phyloP scores from a whole-genome alignment of 371 early-diverging fungal species.

The Syncephalastrum racemosum region DNA sequence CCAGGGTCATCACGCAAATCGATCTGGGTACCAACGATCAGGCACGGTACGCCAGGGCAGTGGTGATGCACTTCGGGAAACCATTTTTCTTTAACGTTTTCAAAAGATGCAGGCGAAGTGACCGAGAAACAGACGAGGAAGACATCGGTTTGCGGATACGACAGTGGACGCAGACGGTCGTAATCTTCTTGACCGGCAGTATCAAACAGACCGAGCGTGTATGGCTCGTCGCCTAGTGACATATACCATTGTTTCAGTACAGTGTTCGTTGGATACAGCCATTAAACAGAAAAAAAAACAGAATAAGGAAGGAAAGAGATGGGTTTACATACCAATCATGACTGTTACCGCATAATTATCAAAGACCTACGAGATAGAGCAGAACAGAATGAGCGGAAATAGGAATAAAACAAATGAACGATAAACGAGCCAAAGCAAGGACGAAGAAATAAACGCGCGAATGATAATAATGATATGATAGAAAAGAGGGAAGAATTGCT shows the following conservation, averaged over 20 bases:
- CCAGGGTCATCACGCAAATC: constrained; percentile 91
- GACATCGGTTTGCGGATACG: constrained; percentile 92
- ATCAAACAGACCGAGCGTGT: constrained; percentile 93
- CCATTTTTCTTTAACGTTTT: constrained; percentile 91
- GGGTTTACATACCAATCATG: constrained; percentile 78
- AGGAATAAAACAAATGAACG: not conserved
- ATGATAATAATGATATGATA: no score
- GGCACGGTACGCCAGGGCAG: constrained; percentile 95
- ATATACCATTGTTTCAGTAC: not conserved
- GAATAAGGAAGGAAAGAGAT: not conserved
- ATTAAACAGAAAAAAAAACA: not conserved
- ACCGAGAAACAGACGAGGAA: constrained; percentile 97
- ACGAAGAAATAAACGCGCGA: no score
- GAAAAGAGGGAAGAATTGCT: not conserved
- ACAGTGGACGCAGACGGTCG: constrained; percentile 94
- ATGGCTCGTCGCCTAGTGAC: constrained; percentile 70
- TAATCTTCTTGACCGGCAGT: constrained; percentile 99
- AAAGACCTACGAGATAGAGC: constrained; percentile 69
- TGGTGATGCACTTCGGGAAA: constrained; percentile 94
- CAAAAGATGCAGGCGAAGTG: constrained; percentile 92
- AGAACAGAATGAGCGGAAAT: not conserved
- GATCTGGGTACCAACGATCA: constrained; percentile 96
- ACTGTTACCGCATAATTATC: constrained; percentile 99
- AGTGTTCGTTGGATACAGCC: no score
- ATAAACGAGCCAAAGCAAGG: no score